These are phyloP conservation scores for Colletotrichum tropicale DNA, from an alignment of 2,329 filamentous ascomycete species.

Conservation along the genomic window DNA sequence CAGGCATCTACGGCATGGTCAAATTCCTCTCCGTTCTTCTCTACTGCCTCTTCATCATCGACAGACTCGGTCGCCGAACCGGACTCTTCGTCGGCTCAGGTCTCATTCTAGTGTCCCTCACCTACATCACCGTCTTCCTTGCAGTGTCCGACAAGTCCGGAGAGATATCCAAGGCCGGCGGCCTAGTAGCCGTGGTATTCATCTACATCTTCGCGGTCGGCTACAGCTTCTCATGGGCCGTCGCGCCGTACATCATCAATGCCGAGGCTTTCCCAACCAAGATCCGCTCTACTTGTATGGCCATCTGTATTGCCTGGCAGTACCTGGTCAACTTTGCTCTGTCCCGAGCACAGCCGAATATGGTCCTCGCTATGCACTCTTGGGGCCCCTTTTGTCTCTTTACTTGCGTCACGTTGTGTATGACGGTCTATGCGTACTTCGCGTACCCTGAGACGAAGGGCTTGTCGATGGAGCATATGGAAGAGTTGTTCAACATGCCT, in stretches of 20 bases:
- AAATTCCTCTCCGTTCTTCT: not conserved
- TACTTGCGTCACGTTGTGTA: not conserved
- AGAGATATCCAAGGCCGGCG: not conserved
- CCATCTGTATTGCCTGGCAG: not conserved
- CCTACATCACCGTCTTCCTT: not conserved
- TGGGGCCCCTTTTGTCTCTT: not conserved
- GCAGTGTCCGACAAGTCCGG: not conserved
- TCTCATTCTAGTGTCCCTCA: not conserved
- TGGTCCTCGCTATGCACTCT: not conserved
- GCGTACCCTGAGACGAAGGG: constrained; percentile 44
- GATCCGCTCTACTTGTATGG: not conserved
- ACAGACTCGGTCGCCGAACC: not conserved
- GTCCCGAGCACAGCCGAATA: not conserved
- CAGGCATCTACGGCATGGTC: not conserved
- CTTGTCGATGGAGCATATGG: not conserved
- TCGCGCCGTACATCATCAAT: not conserved
- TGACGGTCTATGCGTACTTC: constrained; percentile 34
- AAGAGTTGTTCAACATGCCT: not conserved
- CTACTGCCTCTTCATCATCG: not conserved
- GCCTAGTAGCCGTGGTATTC: not conserved
- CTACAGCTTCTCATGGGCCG: not conserved
- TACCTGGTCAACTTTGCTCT: not conserved
- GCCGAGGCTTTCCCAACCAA: not conserved
- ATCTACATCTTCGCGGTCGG: not conserved
- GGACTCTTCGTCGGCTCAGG: not conserved